Conservation (phyloP, 192 early-diverging fungal genomes). For the Umbelopsis ramanniana region DNA sequence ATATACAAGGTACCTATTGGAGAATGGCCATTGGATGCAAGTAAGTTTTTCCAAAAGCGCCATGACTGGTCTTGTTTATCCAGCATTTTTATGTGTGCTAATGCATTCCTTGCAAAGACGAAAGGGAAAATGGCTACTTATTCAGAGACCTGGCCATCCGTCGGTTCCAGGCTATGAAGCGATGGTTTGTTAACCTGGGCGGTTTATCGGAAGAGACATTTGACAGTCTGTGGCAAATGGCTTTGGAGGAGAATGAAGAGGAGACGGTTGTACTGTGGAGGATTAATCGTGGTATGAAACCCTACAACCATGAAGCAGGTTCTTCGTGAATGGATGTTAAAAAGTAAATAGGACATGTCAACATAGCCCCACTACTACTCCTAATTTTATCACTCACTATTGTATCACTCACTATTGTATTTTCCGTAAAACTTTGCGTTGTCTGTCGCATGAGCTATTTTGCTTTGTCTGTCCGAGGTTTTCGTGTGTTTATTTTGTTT, state of each 20-base stretch:
- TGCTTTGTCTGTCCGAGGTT: too few species aligned
- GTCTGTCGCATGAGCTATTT: too few species aligned
- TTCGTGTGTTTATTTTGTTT: too few species aligned
- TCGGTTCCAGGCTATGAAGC: constrained; percentile 4
- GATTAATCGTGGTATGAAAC: background rate
- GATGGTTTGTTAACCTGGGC: constrained; percentile 7
- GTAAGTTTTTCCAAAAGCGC: constrained; percentile 11
- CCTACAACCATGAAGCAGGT: background rate
- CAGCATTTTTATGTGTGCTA: background rate
- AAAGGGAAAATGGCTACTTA: constrained; percentile 35
- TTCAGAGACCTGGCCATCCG: constrained; percentile 28
- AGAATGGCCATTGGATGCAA: constrained; percentile 30
- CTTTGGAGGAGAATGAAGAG: background rate
- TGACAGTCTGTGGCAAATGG: constrained; percentile 8
- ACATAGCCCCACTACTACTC: too few species aligned
- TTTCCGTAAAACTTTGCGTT: too few species aligned
- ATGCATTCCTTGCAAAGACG: constrained; percentile 4
- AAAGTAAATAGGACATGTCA: too few species aligned
- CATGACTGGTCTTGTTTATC: background rate
- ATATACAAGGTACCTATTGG: constrained; percentile 26
- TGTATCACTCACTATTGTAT: too few species aligned
- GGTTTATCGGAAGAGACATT: background rate
- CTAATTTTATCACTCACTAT: too few species aligned
- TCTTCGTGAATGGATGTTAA: background rate
- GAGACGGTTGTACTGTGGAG: background rate